A percentile compares a stretch with the other conserved stretches of the same genome.
These are phyloP conservation scores for Sporothrix humicola DNA, from an alignment of 2,329 filamentous ascomycete genomes.

Conservation along the genomic window DNA sequence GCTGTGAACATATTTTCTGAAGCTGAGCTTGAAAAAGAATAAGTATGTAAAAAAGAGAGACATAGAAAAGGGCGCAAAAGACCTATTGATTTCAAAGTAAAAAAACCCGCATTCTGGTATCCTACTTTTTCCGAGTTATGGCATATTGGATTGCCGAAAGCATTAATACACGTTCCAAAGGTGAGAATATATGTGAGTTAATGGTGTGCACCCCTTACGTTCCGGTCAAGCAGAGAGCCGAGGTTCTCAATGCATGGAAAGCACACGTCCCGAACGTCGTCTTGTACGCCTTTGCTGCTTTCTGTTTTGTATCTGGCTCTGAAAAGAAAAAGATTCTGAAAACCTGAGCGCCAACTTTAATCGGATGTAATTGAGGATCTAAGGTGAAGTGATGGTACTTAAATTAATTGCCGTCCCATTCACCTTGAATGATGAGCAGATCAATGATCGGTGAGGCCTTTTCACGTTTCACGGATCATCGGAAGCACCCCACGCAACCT, in stretches of 20 bases:
- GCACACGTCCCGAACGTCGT: not conserved
- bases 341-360: not conserved
- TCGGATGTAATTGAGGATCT: not conserved
- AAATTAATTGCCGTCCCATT: no score
- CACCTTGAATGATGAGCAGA: constrained; percentile 11
- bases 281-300: no score
- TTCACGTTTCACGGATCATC: constrained; percentile 11
- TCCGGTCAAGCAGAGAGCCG: constrained; percentile 1
- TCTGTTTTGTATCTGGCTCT: no score
- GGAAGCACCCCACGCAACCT: constrained; percentile 1
- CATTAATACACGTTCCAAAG: constrained; percentile 6
- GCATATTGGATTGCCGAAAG: constrained; percentile 10
- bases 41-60: not conserved
- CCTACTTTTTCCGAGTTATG: not conserved
- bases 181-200: not conserved
- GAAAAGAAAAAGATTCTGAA: not conserved
- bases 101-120: not conserved
- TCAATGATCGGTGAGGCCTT: not conserved
- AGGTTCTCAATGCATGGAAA: not conserved
- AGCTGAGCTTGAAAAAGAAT: no score
- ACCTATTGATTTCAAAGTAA: no score
- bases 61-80: no score
- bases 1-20: no score
- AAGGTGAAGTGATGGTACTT: not conserved
- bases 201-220: constrained; percentile 22